phyloP scores from a whole-genome alignment of 345 rosid species.

The Eutrema japonicum region DNA sequence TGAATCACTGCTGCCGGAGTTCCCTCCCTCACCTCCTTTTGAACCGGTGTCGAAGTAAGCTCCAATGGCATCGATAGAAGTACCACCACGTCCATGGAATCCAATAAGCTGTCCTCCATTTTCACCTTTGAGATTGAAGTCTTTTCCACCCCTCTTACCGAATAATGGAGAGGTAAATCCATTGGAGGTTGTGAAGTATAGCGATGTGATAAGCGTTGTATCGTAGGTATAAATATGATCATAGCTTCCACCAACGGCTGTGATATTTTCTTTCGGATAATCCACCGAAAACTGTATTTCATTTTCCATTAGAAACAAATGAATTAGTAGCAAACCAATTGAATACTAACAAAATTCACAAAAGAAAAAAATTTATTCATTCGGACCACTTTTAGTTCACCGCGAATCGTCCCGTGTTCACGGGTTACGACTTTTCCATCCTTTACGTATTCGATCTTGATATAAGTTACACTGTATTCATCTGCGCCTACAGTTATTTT shows the following conservation, averaged over 20 bases:
- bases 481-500: not conserved
- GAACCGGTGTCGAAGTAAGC: slow-evolving; percentile 2
- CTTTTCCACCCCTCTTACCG: not conserved
- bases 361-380: not conserved
- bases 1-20: not conserved
- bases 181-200: not conserved
- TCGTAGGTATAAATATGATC: slow-evolving; percentile 7
- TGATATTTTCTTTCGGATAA: not conserved
- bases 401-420: not conserved
- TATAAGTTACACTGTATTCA: slow-evolving; percentile 5
- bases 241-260: slow-evolving; percentile 8
- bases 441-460: slow-evolving; percentile 16
- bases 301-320: not conserved
- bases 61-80: not conserved
- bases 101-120: not conserved
- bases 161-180: not conserved
- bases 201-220: slow-evolving; percentile 10
- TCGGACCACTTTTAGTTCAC: not conserved
- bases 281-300: not conserved
- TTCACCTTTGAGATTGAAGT: not conserved
- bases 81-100: not conserved
- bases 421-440: not conserved
- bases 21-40: not conserved
- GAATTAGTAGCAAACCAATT: not conserved
- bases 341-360: not conserved